phyloP scores from a whole-genome alignment of 2,329 filamentous ascomycete species.

The Ophiostoma perfectum region DNA sequence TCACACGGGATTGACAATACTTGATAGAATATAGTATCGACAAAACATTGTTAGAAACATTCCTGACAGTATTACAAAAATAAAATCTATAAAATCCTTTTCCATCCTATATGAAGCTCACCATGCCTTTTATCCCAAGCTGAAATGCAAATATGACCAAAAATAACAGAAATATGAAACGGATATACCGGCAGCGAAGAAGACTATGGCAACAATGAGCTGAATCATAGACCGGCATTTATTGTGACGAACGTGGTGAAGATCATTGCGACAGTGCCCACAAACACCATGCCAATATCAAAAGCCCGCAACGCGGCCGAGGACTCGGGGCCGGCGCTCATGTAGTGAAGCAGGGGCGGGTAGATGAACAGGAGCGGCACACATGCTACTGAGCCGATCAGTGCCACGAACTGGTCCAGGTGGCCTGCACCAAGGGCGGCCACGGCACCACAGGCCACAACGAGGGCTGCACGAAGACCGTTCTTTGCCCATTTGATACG shows the following conservation, averaged over 20 bases:
- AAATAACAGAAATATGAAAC: background rate
- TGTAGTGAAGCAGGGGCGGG: constrained; percentile 65
- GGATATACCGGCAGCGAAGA: background rate
- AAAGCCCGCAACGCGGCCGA: constrained; percentile 50
- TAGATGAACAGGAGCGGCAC: constrained; percentile 74
- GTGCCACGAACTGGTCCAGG: constrained; percentile 67
- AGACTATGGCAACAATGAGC: background rate
- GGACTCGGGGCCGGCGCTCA: constrained; percentile 54
- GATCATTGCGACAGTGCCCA: constrained; percentile 50
- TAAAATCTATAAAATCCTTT: background rate
- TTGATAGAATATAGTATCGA: no score
- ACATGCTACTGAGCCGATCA: constrained; percentile 69
- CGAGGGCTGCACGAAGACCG: constrained; percentile 52
- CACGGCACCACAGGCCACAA: constrained; percentile 55
- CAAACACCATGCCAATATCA: constrained; percentile 14
- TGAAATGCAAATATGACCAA: background rate
- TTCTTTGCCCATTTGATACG: constrained; percentile 75
- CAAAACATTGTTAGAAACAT: no score
- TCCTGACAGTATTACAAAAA: no score
- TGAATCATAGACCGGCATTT: constrained; percentile 11
- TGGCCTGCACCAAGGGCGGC: constrained; percentile 61
- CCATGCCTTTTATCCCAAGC: background rate
- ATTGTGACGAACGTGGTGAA: constrained; percentile 62
- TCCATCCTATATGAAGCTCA: background rate
- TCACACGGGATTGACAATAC: no score